A percentile compares a stretch with the other conserved stretches of the same genome.
These are phyloP conservation scores for Eucalyptus pumila DNA, from an alignment of 345 rosid species.

Conservation along the genomic window DNA sequence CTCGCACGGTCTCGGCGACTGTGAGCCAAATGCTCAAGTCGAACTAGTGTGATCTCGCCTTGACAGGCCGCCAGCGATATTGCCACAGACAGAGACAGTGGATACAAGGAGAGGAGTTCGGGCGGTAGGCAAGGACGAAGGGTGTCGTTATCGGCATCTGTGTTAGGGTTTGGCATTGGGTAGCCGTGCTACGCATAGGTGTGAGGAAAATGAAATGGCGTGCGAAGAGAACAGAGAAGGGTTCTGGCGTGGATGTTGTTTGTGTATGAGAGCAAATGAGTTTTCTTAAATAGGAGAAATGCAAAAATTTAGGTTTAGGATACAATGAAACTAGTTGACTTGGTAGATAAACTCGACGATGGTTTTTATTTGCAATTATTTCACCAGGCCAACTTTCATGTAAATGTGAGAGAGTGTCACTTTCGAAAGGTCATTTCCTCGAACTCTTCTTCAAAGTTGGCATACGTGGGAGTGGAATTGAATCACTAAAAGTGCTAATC, in stretches of 20 bases:
- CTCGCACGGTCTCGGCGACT: not conserved
- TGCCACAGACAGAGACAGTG: not conserved
- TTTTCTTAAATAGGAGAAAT: not conserved
- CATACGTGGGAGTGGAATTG: too few relatives aligned
- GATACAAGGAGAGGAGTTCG: not conserved
- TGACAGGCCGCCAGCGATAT: not conserved
- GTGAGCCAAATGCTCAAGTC: not conserved
- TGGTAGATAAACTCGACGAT: not conserved
- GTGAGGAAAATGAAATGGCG: not conserved
- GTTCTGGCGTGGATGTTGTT: not conserved
- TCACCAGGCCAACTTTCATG: not conserved
- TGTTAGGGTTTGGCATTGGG: not conserved
- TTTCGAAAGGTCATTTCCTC: not conserved
- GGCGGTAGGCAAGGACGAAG: not conserved
- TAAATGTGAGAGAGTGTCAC: not conserved
- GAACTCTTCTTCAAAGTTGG: not conserved
- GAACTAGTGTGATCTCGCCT: not conserved
- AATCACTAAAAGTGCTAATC: not conserved
- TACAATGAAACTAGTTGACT: not conserved
- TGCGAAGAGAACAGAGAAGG: not conserved
- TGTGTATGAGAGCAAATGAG: not conserved
- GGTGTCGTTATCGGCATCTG: not conserved
- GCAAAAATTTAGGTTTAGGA: not conserved
- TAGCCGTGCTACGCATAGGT: not conserved
- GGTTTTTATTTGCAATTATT: not conserved